Conservation (phyloP, 495 filamentous ascomycete genomes). For the Coniosporium apollinis region DNA sequence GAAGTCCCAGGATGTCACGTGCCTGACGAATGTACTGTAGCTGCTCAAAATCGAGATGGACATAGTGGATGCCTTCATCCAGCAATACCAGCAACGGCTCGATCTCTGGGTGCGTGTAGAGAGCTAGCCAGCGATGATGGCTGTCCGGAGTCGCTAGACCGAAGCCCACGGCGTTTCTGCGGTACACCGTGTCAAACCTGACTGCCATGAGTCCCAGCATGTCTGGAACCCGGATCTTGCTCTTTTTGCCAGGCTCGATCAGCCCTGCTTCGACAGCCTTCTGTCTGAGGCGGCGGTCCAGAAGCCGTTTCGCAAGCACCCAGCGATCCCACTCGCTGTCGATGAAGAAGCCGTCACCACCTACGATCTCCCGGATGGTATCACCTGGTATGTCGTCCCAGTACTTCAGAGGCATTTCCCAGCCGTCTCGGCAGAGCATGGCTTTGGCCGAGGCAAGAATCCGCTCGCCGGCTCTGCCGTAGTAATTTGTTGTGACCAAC, state of each 20-base stretch:
- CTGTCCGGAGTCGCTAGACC: slow-evolving; percentile 23
- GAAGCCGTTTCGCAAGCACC: slow-evolving; percentile 35
- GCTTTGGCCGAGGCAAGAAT: slow-evolving; percentile 39
- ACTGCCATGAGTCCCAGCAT: slow-evolving; percentile 27
- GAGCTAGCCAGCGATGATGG: slow-evolving; percentile 26
- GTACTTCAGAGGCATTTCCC: slow-evolving; percentile 38
- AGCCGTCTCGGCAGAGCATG: slow-evolving; percentile 43
- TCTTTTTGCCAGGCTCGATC: slow-evolving; percentile 19
- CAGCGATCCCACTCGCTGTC: slow-evolving; percentile 42
- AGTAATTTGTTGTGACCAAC: slow-evolving; percentile 42
- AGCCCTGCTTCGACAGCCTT: slow-evolving; percentile 28
- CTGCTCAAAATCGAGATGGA: slow-evolving; percentile 44
- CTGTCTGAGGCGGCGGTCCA: slow-evolving; percentile 33
- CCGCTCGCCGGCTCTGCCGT: slow-evolving; percentile 37
- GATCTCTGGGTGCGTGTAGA: slow-evolving; percentile 34
- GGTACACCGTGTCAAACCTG: slow-evolving; percentile 31
- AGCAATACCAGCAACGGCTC: slow-evolving; percentile 39
- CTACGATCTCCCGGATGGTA: slow-evolving; percentile 38
- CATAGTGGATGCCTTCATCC: slow-evolving; percentile 43
- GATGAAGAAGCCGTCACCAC: slow-evolving; percentile 44
- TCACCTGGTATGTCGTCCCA: slow-evolving; percentile 44
- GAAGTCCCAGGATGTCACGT: slow-evolving; percentile 35
- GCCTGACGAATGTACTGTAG: slow-evolving; percentile 35
- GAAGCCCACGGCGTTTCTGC: slow-evolving; percentile 21
- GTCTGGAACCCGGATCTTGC: slow-evolving; percentile 22